These are phyloP conservation scores for Centella asiatica DNA, from an alignment of 129 eudicot genomes.

Conservation along the genomic window DNA sequence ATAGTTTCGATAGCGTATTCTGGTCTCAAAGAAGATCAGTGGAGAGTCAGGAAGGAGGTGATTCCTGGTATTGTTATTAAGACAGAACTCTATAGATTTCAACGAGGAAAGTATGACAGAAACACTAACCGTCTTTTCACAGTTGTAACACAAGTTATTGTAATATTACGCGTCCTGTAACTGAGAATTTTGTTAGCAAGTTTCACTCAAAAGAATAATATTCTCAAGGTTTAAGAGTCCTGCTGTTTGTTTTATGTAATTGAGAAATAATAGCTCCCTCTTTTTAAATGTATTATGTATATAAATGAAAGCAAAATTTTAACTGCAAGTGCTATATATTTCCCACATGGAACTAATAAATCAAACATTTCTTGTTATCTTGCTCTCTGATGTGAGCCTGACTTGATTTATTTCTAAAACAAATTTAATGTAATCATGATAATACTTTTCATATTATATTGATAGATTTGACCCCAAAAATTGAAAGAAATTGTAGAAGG, in stretches of 20 bases:
- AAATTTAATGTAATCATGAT: too few species aligned
- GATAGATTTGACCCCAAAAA: too few species aligned
- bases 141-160: not conserved
- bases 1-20: too few species aligned
- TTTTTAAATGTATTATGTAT: not conserved
- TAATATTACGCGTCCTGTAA: not conserved
- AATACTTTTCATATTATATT: too few species aligned
- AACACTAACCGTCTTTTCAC: not conserved
- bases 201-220: not conserved
- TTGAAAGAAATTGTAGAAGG: too few species aligned
- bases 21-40: not conserved
- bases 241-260: not conserved
- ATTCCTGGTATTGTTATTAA: not conserved
- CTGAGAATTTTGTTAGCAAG: not conserved
- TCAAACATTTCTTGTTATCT: not conserved
- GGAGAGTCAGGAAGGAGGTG: not conserved
- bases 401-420: too few species aligned
- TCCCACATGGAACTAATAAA: not conserved
- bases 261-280: not conserved
- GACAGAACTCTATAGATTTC: not conserved
- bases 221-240: not conserved
- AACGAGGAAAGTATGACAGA: not conserved
- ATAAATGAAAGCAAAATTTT: not conserved
- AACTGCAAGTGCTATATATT: not conserved
- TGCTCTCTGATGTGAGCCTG: too few species aligned